Evolutionary conservation across 1,284 basidiomycete species (phyloP).

Genomic region (Tylopilus sp.): DNA sequence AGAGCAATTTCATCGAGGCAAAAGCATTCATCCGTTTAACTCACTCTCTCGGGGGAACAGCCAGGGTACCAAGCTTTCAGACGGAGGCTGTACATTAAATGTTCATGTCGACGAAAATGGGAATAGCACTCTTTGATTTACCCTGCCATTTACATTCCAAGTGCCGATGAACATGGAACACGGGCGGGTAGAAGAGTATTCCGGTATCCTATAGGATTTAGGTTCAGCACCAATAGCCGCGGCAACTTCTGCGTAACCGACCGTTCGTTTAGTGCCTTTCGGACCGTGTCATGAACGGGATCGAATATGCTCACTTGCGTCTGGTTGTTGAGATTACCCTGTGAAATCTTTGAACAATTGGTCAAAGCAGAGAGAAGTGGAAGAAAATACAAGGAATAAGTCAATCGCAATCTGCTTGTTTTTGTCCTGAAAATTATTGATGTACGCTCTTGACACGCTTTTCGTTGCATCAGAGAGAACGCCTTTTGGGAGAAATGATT

Average conservation of each 20-base stretch:
- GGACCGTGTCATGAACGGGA: conserved; percentile 87
- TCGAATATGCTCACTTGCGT: conserved; percentile 89
- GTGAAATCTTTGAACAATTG: conserved; percentile 2
- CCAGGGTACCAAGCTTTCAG: conserved; percentile 87
- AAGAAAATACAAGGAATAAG: conserved; percentile 73
- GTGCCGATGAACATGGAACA: conserved; percentile 84
- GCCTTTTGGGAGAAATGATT: conserved; percentile 41
- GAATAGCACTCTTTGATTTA: conserved; percentile 34
- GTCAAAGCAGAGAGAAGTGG: neutral
- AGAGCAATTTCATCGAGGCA: neutral
- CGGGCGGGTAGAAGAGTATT: conserved; percentile 81
- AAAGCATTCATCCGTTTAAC: conserved; percentile 25
- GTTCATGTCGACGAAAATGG: conserved; percentile 14
- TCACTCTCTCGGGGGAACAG: conserved; percentile 77
- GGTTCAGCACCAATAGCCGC: neutral
- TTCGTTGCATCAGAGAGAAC: conserved; percentile 95
- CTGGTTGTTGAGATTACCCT: conserved; percentile 93
- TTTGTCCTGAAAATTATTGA: conserved; percentile 98
- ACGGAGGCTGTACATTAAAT: conserved; percentile 51
- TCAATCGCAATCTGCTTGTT: conserved; percentile 94
- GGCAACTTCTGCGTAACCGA: conserved; percentile 24
- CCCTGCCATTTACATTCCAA: conserved; percentile 94
- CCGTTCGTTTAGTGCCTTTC: conserved; percentile 66
- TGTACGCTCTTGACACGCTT: conserved; percentile 91
- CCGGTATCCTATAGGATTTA: conserved; percentile 52